Evolutionary conservation across 2,329 filamentous ascomycete species (phyloP).

Genomic region (Dothideomycetes sp.): DNA sequence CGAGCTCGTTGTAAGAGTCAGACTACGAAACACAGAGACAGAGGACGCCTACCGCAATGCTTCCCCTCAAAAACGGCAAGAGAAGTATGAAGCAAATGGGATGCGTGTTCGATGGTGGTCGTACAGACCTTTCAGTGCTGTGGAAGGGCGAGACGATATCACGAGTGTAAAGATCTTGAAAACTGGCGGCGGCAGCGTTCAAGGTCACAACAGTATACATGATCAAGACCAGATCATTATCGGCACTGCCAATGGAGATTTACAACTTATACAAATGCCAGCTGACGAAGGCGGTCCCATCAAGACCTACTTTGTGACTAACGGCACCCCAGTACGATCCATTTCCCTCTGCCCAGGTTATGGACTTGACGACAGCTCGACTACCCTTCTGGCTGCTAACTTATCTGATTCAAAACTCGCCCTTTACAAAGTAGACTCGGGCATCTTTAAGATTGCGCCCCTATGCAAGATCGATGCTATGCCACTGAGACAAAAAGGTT

Average conservation of each 20-base stretch:
- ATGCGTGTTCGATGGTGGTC: constrained; percentile 33
- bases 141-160: constrained; percentile 48
- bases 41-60: constrained; percentile 11
- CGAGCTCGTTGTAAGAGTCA: constrained; percentile 40
- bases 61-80: constrained; percentile 15
- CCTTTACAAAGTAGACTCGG: constrained; percentile 17
- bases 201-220: constrained; percentile 21
- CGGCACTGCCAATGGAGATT: constrained; percentile 44
- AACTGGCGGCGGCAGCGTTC: constrained; percentile 14
- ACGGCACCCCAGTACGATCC: constrained; percentile 33
- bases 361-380: constrained; percentile 3
- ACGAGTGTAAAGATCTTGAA: constrained; percentile 43
- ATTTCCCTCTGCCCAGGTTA: constrained; percentile 33
- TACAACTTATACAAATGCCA: constrained; percentile 25
- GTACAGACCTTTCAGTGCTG: constrained; percentile 39
- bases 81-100: constrained; percentile 20
- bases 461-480: constrained; percentile 23
- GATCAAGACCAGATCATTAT: constrained; percentile 35
- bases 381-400: constrained; percentile 40
- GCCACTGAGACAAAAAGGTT: constrained; percentile 13
- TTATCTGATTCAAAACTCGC: constrained; percentile 33
- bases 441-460: constrained; percentile 20
- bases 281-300: constrained; percentile 10
- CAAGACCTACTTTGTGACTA: constrained; percentile 33
- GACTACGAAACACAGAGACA: constrained; percentile 22